Evolutionary conservation across 495 filamentous ascomycete genomes (phyloP).

Genomic region (Neurospora tetraspora): DNA sequence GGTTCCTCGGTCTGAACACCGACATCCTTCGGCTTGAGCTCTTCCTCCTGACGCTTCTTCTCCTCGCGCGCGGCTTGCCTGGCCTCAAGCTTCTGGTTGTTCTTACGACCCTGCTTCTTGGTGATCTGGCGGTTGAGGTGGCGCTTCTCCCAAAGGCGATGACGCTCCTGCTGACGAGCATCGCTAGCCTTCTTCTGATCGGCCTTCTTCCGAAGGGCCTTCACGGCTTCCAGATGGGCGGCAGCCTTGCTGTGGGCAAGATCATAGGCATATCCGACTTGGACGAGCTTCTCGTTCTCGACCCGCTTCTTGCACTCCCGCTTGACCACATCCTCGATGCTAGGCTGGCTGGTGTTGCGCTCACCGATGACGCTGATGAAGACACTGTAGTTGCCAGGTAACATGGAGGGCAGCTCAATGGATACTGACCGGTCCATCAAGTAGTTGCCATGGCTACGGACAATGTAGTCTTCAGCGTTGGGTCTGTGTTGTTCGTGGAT

Average conservation of each 20-base stretch:
- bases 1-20: conserved; percentile 30
- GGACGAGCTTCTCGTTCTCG: conserved; percentile 69
- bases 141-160: conserved; percentile 38
- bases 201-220: conserved; percentile 37
- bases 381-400: conserved; percentile 73
- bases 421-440: conserved; percentile 40
- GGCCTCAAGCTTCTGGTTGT: conserved; percentile 28
- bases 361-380: conserved; percentile 72
- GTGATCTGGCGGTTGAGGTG: conserved; percentile 35
- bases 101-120: conserved; percentile 37
- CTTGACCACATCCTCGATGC: conserved; percentile 64
- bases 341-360: conserved; percentile 39
- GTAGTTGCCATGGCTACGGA: conserved; percentile 71
- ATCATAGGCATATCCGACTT: conserved; percentile 78
- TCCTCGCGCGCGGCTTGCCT: conserved; percentile 23
- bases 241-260: conserved; percentile 77
- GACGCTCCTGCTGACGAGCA: conserved; percentile 33
- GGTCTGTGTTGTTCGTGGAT: conserved; percentile 57
- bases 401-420: conserved; percentile 45
- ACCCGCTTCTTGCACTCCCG: conserved; percentile 52
- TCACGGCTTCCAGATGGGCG: conserved; percentile 50
- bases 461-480: conserved; percentile 75
- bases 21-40: conserved; percentile 29
- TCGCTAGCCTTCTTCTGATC: conserved; percentile 41
- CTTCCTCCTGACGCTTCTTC: conserved; percentile 30